Percentiles rank a stretch among this genome's conserved stretches.
Conservation (phyloP, 2,329 filamentous ascomycete species). For the Penicillium sp. region DNA sequence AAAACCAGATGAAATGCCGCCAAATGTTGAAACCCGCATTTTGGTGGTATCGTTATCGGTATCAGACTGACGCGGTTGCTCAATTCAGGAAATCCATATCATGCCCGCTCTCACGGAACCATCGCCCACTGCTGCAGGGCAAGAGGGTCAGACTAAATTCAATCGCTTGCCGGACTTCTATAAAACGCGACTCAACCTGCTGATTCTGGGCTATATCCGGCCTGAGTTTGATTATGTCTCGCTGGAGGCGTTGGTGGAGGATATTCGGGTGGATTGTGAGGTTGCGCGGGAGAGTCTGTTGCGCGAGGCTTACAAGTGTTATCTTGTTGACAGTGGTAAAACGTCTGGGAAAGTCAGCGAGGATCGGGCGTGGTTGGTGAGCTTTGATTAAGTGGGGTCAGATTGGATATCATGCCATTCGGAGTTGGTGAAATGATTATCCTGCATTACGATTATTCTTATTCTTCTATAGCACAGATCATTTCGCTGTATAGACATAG, state of each 20-base stretch:
- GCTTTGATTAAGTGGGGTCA: conserved; percentile 21
- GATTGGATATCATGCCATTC: neutral
- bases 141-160: conserved; percentile 34
- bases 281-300: conserved; percentile 73
- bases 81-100: conserved; percentile 73
- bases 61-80: neutral
- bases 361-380: conserved; percentile 37
- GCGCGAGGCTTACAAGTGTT: conserved; percentile 58
- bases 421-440: neutral
- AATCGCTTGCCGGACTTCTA: conserved; percentile 71
- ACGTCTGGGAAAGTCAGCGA: conserved; percentile 29
- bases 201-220: conserved; percentile 83
- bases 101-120: conserved; percentile 65
- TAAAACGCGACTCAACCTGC: conserved; percentile 70
- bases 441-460: neutral
- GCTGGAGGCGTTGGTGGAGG: conserved; percentile 77
- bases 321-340: conserved; percentile 34
- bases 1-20: neutral
- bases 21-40: neutral
- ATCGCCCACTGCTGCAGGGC: conserved; percentile 31
- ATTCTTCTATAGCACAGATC: neutral
- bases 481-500: neutral
- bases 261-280: conserved; percentile 85
- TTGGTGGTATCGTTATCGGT: neutral
- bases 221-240: conserved; percentile 85